phyloP scores from a whole-genome alignment of 2,329 filamentous ascomycete genomes.

The Fusarium sp. region DNA sequence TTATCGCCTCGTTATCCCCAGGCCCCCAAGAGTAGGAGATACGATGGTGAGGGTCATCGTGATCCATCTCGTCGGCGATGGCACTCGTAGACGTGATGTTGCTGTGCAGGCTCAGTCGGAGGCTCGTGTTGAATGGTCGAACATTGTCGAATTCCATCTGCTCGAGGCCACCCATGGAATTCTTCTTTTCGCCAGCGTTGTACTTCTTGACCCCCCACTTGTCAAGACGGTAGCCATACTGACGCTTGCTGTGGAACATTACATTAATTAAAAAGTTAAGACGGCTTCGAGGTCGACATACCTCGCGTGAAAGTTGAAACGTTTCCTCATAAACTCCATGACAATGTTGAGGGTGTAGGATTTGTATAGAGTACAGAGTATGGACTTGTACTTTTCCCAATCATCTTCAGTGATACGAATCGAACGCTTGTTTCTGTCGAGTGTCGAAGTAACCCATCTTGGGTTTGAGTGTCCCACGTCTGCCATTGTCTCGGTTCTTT shows the following conservation, averaged over 20 bases:
- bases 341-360: constrained; percentile 35
- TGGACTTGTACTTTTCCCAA: constrained; percentile 36
- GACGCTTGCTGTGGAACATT: constrained; percentile 41
- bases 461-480: constrained; percentile 12
- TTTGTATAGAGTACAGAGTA: constrained; percentile 35
- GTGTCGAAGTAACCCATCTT: constrained; percentile 6
- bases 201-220: constrained; percentile 45
- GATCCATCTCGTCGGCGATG: constrained; percentile 15
- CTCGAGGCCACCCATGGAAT: constrained; percentile 1
- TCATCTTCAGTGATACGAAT: constrained; percentile 36
- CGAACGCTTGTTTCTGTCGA: constrained; percentile 31
- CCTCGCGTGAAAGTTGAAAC: constrained; percentile 31
- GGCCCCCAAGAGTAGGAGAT: constrained; percentile 30
- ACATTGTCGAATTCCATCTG: constrained; percentile 10
- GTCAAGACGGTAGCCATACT: constrained; percentile 45
- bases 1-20: constrained; percentile 24
- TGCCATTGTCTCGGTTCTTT: constrained; percentile 14
- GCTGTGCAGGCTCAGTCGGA: not conserved
- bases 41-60: not conserved
- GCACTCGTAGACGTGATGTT: not conserved
- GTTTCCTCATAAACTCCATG: constrained; percentile 33
- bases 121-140: not conserved
- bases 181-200: constrained; percentile 30
- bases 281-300: constrained; percentile 8
- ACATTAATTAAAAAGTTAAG: not conserved